Base-by-base conservation (phyloP, 73 alveolate species). In the Stentor coeruleus region DNA sequence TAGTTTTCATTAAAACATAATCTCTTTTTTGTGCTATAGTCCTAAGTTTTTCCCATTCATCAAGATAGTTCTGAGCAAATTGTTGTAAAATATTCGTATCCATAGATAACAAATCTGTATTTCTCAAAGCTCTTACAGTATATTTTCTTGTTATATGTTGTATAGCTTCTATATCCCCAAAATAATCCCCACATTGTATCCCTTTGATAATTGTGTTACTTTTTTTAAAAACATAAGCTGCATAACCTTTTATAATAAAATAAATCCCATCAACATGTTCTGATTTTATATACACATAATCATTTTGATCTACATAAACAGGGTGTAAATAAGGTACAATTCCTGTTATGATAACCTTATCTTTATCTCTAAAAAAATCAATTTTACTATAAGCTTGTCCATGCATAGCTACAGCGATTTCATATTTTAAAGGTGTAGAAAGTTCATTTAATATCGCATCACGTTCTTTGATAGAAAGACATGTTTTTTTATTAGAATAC, bases 371-470 rank as follows among this genome's bases (percentile, higher is more conserved):
- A 74, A 86, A 86, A 75, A 59, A 86, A 11, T 77, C 81, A 31
- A 82, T 86, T 26, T 33, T 73, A 3, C 40, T 49, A 58, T 59
- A 49, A 35, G 84, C 76, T 37, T 73, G 86, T 83, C 60, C 15
- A 58, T 86, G 59, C 81, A 86, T 82, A n/a, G 39, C 74, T 41
- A 82, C 31, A 35, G 86, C 36, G 26, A 93, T 81, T 82, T 93
- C 96, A 59, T 79, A 76, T 59, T 89, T 87, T 72, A 93, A 91
- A 82, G 91, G 88, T 84, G 80, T 59, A 11, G 98, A 97, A 20
- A 94, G 91, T 58, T 93, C 96, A 30, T 87, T 86, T 38, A 92
- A 59, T 72, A 92, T 89, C 14, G 59, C 89, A 81, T 75, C 82
- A 72, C 76, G 79, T 60, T 87, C 95, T 74, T 59, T 59, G 26